Evolutionary conservation across 2,329 filamentous ascomycete genomes (phyloP), one percentile per base, ranked within the genome.

Genomic region (Dothideomycetes sp.): DNA sequence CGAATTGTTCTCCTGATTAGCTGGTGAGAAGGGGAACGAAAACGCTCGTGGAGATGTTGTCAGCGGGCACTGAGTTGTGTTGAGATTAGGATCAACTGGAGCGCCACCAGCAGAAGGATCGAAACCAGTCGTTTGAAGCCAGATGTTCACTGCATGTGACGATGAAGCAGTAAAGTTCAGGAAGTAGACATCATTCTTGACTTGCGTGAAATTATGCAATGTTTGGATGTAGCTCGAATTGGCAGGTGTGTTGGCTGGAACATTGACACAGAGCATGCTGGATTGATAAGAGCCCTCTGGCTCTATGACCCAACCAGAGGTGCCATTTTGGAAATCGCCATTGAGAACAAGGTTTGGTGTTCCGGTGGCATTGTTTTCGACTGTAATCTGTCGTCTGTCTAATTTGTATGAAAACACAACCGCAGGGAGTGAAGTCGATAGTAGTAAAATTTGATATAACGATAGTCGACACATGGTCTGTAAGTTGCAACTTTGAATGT

Each of bases 111-210:
- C 38, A 28, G 38, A 41, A 23, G 38, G 40, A 23, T 43, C 31
- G 13, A 25, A 34, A 19, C 31, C 32, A 11, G 32, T 34, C 3
- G 38, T 45, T 20, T 43, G 33, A 4, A 45, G 16, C 43, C 38
- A 36, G 6, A 45, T 16, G n/a, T 45, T 43, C 16, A 17, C 16
- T 13, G 24, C 39, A 22, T 36, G 24, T 15, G 43, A 23, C 9
- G 43, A 22, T 4, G 23, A 43, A 6, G 43, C 43, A 19, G 43
- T 45, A n/a, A 45, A 45, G 19, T 45, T 45, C 38, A 45, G 9
- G 17, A 19, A 36, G 27, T 45, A 45, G 11, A 45, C 27, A 18
- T 45, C 43, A n/a, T 45, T 45, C 19, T 45, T 45, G 19, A 43
- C 20, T 19, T 45, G 40, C 4, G 31, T 35, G 13, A 45, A 45